Conservation (phyloP, 1,284 basidiomycete genomes). For the Butyriboletus appendiculatus region DNA sequence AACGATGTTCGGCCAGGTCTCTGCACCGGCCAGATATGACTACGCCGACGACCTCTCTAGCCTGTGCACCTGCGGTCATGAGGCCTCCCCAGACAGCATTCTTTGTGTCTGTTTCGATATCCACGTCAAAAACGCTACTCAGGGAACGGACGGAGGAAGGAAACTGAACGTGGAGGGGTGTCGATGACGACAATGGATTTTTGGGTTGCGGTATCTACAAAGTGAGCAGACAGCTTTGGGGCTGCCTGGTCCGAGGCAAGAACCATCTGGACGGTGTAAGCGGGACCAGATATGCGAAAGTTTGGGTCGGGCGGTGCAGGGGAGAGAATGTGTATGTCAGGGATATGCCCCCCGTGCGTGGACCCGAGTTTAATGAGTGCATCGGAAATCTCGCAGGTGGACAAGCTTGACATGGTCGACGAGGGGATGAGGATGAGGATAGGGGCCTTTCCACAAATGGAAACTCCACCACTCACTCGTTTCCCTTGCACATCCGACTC, state of each 20-base stretch:
- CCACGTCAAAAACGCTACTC: constrained; percentile 4
- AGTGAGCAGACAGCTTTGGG: constrained; percentile 74
- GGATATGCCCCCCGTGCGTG: constrained; percentile 77
- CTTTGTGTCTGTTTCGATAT: constrained; percentile 55
- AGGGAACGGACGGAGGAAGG: constrained; percentile 9
- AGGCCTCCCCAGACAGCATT: constrained; percentile 93
- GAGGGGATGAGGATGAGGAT: neutral
- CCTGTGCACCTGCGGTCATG: constrained; percentile 83
- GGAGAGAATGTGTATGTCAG: constrained; percentile 72
- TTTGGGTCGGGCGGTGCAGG: constrained; percentile 36
- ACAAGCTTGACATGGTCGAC: constrained; percentile 39
- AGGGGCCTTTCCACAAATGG: constrained; percentile 13
- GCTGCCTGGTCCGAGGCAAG: constrained; percentile 57
- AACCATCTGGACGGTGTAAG: constrained; percentile 93
- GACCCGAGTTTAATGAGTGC: constrained; percentile 85
- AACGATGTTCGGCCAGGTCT: constrained; percentile 78
- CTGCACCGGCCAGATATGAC: constrained; percentile 85
- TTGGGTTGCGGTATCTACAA: constrained; percentile 78
- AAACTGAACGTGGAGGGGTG: constrained; percentile 66
- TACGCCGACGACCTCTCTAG: constrained; percentile 69
- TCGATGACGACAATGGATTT: constrained; percentile 78
- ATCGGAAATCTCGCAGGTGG: constrained; percentile 88
- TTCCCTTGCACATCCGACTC: neutral
- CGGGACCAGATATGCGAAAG: constrained; percentile 67
- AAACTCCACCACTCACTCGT: neutral